Conservation (phyloP, 176 grass and related monocot genomes). For the Carex kokanica region DNA sequence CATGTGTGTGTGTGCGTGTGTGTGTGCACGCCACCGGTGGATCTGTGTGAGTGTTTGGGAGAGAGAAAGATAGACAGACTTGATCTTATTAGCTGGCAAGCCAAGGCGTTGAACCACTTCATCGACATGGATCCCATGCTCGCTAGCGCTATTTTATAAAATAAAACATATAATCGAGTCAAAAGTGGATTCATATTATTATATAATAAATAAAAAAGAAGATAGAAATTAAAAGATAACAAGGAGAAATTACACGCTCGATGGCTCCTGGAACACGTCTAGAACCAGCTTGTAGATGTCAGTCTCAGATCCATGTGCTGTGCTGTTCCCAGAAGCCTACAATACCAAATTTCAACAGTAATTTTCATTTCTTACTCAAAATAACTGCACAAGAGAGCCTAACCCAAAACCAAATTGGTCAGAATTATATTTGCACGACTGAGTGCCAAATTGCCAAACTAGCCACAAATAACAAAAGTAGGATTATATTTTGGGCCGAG, state of each 20-base stretch:
- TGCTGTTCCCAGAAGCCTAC: conserved; percentile 3
- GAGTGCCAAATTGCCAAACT: conserved; percentile 9
- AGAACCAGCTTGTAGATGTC: conserved; percentile 63
- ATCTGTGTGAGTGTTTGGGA: neutral
- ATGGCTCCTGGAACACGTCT: conserved; percentile 74
- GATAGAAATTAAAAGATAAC: neutral
- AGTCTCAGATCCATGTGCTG: conserved; percentile 29
- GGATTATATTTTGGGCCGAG: neutral
- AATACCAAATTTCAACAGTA: conserved; percentile 18
- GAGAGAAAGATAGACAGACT: conserved; percentile 32
- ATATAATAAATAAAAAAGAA: neutral
- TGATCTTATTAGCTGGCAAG: conserved; percentile 40
- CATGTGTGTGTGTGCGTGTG: neutral
- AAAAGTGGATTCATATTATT: neutral
- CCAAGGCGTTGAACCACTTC: conserved; percentile 60
- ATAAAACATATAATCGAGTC: conserved; percentile 2
- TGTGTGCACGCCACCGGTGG: neutral
- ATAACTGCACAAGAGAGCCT: conserved; percentile 1
- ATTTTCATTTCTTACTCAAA: conserved; percentile 17
- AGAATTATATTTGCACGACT: conserved; percentile 1
- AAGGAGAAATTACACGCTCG: conserved; percentile 53
- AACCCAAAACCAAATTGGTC: neutral
- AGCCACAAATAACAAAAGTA: neutral
- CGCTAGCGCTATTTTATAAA: conserved; percentile 41
- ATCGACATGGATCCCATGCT: conserved; percentile 77